Conservation (phyloP, 495 filamentous ascomycete species). For the Neurospora sp. region DNA sequence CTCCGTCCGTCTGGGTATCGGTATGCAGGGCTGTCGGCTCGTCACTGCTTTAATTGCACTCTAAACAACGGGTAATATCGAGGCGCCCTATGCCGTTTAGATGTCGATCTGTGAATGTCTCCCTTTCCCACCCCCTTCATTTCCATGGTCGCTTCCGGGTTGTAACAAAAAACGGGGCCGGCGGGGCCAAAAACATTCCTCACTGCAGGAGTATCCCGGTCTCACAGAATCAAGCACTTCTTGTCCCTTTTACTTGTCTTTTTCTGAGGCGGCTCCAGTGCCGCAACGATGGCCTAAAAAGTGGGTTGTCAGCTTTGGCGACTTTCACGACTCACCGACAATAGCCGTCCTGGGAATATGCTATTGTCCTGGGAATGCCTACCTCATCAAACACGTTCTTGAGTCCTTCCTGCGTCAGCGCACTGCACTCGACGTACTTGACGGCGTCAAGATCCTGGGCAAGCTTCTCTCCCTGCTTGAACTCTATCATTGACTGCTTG, state of each 20-base stretch:
- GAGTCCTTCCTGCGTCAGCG: slow-evolving; percentile 93
- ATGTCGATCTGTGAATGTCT: slow-evolving; percentile 9
- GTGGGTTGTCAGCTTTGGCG: neutral
- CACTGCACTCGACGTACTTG: slow-evolving; percentile 98
- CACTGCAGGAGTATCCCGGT: slow-evolving; percentile 4
- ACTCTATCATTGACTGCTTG: slow-evolving; percentile 73
- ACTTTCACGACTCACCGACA: neutral
- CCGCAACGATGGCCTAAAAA: slow-evolving; percentile 74
- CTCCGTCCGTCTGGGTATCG: slow-evolving; percentile 3
- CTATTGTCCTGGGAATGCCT: no score
- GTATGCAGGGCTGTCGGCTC: neutral
- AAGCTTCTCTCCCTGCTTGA: slow-evolving; percentile 68
- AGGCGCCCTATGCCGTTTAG: neutral
- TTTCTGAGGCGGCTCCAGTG: slow-evolving; percentile 69
- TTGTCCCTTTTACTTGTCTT: slow-evolving; percentile 45
- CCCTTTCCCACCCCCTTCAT: neutral
- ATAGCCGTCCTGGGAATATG: neutral
- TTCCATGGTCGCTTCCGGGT: neutral
- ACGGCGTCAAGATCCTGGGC: slow-evolving; percentile 92
- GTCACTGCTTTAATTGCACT: slow-evolving; percentile 33
- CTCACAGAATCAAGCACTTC: slow-evolving; percentile 44
- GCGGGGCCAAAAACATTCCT: neutral
- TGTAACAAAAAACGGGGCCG: slow-evolving; percentile 1
- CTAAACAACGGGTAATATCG: slow-evolving; percentile 7
- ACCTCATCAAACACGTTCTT: slow-evolving; percentile 99